These are phyloP conservation scores for Podaxis carcinomalis DNA, from an alignment of 768 basidiomycete species.

Conservation along the genomic window DNA sequence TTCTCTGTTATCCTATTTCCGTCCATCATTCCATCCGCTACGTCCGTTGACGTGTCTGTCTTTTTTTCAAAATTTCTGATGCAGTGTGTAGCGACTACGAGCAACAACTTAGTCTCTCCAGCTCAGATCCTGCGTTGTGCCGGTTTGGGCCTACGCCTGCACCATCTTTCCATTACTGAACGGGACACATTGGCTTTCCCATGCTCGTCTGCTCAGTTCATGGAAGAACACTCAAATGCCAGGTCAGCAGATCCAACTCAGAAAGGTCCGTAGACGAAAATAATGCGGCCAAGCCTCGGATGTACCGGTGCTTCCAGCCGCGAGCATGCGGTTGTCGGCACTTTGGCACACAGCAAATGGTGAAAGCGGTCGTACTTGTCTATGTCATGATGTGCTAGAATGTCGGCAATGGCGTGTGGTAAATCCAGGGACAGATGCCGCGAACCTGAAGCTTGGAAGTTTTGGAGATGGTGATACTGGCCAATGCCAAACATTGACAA, in stretches of 20 bases:
- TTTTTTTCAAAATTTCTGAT: background rate
- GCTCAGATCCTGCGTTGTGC: no score
- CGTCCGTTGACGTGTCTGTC: background rate
- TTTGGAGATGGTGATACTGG: background rate
- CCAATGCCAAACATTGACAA: conserved; percentile 12
- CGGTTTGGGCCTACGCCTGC: no score
- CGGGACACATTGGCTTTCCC: background rate
- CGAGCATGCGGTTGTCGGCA: background rate
- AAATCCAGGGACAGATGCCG: background rate
- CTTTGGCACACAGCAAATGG: background rate
- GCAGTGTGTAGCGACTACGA: no score
- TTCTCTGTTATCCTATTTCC: background rate
- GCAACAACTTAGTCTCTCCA: no score
- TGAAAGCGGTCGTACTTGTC: background rate
- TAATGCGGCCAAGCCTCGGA: background rate
- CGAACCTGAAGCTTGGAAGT: no score
- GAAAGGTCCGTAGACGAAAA: background rate
- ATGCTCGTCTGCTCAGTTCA: background rate
- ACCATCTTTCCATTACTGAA: background rate
- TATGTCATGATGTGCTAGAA: no score
- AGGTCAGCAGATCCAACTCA: background rate
- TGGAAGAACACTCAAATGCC: background rate
- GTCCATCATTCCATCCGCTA: background rate
- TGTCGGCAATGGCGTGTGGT: background rate
- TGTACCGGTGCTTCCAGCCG: background rate